A percentile compares a stretch with the other conserved stretches of the same genome.
Evolutionary conservation across 352 stramenopile species (phyloP).

Genomic region (Pythium biforme): DNA sequence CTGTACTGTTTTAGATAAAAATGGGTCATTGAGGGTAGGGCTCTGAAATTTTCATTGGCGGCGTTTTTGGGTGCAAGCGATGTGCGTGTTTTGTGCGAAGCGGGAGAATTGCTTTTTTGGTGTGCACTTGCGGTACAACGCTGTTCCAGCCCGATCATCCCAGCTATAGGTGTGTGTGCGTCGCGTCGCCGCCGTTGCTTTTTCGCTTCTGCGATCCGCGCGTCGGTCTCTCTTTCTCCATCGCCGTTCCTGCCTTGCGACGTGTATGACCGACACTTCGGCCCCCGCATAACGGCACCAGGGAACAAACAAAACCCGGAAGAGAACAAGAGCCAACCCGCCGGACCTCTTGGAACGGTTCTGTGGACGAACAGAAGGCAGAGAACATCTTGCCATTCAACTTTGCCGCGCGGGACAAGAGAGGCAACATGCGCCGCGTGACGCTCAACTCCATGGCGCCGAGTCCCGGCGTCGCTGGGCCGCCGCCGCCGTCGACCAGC

Average conservation of each 20-base stretch:
- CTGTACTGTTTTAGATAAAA: constrained; percentile 11
- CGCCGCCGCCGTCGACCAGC: not conserved
- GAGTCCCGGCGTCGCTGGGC: not conserved
- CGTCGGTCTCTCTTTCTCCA: not conserved
- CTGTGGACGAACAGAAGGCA: not conserved
- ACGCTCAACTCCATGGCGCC: constrained; percentile 5
- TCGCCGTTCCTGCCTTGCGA: not conserved
- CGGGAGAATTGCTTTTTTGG: constrained; percentile 8
- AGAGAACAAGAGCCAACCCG: not conserved
- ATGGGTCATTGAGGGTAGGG: constrained; percentile 42
- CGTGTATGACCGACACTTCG: constrained; percentile 1
- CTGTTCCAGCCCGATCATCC: not conserved
- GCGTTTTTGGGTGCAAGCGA: constrained; percentile 22
- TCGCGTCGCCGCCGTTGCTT: constrained; percentile 1
- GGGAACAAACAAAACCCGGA: not conserved
- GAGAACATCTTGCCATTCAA: no score
- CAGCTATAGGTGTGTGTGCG: not conserved
- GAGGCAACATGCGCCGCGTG: constrained; percentile 1
- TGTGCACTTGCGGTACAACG: not conserved
- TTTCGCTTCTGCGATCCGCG: constrained; percentile 1
- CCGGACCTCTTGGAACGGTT: not conserved
- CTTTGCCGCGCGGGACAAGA: no score
- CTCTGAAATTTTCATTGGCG: constrained; percentile 65
- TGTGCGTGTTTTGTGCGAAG: constrained; percentile 14
- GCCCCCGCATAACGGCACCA: not conserved